phyloP scores from a whole-genome alignment of 768 basidiomycete genomes.

The Steccherinum ochraceum region DNA sequence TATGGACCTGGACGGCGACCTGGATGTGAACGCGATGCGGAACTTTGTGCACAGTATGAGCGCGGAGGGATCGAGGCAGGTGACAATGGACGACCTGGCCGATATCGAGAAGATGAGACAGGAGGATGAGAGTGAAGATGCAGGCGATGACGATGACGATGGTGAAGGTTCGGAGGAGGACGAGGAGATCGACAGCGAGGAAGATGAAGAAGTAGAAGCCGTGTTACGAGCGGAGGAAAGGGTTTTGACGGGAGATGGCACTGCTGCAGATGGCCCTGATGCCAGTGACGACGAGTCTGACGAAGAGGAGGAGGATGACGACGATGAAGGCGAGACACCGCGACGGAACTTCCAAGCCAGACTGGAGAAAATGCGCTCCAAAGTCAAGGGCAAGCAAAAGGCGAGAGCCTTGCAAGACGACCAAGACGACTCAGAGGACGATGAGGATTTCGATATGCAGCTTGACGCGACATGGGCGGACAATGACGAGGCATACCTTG shows the following conservation, averaged over 20 bases:
- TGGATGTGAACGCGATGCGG: conserved; percentile 44
- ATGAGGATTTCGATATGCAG: conserved; percentile 15
- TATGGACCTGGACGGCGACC: conserved; percentile 63
- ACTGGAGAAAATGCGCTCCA: conserved; percentile 27
- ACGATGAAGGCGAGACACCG: conserved; percentile 27
- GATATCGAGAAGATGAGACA: conserved; percentile 42
- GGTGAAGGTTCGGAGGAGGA: conserved; percentile 25
- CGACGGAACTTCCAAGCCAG: conserved; percentile 29
- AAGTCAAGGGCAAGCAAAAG: conserved; percentile 12
- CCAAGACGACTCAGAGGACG: conserved; percentile 17
- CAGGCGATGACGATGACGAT: conserved; percentile 10
- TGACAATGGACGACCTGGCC: conserved; percentile 64
- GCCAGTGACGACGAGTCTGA: conserved; percentile 16
- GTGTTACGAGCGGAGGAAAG: conserved; percentile 40
- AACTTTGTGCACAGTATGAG: conserved; percentile 48
- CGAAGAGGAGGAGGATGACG: conserved; percentile 11
- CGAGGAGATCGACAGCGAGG: conserved; percentile 19
- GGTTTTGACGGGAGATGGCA: conserved; percentile 31
- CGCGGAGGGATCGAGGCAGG: conserved; percentile 36
- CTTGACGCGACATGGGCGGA: conserved; percentile 36
- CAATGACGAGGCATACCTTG: conserved; percentile 52
- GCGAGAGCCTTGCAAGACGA: conserved; percentile 19
- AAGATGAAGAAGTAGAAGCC: conserved; percentile 27
- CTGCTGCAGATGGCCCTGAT: conserved; percentile 5
- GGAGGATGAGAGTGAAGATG: conserved; percentile 37